These are phyloP conservation scores for Colletotrichum eleusines DNA, from an alignment of 2,329 filamentous ascomycete species.

Conservation along the genomic window DNA sequence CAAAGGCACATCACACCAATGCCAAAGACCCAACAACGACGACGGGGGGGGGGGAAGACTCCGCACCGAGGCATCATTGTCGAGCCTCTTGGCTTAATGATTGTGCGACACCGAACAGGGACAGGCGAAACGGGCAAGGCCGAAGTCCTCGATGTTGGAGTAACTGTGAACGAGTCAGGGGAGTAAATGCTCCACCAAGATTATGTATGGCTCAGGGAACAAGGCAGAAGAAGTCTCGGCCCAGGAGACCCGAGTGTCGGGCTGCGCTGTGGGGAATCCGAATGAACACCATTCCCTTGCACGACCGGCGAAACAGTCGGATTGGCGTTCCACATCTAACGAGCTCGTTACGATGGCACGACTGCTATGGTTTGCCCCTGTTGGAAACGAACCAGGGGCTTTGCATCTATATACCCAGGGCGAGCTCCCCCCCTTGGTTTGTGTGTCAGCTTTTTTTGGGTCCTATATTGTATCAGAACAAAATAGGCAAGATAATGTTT, in stretches of 20 bases:
- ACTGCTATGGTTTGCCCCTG: slow-evolving; percentile 16
- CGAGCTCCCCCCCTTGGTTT: slow-evolving; percentile 6
- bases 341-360: slow-evolving; percentile 21
- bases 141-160: neutral
- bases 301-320: slow-evolving; percentile 19
- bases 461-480: neutral
- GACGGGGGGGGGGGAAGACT: neutral
- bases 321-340: slow-evolving; percentile 17
- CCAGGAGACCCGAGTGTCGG: neutral
- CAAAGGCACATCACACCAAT: neutral
- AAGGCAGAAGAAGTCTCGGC: neutral
- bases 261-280: neutral
- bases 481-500: slow-evolving; percentile 1
- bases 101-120: neutral
- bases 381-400: slow-evolving; percentile 17
- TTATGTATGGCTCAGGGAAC: neutral
- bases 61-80: neutral
- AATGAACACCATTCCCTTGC: neutral
- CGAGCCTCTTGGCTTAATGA: neutral
- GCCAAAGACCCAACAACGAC: neutral
- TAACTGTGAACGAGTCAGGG: slow-evolving; percentile 14
- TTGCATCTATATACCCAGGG: slow-evolving; percentile 40
- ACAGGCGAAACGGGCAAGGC: neutral
- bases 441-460: too few relatives aligned
- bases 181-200: neutral